Base-by-base conservation (phyloP, 2,329 filamentous ascomycete genomes). In the Sporothrix dimorphospora region DNA sequence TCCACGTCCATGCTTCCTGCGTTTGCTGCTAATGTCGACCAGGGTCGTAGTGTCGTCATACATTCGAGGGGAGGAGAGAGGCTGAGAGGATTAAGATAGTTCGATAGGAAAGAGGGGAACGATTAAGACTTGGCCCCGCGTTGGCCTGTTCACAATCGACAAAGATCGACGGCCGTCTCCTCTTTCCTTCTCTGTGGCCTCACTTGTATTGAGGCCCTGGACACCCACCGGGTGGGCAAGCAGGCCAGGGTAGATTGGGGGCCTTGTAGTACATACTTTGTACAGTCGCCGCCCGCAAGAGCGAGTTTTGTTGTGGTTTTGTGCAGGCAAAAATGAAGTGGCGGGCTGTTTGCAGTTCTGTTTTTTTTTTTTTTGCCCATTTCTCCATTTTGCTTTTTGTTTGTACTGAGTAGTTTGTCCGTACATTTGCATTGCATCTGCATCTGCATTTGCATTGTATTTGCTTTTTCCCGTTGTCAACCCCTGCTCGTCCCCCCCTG, bases 11-110 rank as follows among this genome's bases (percentile, higher is more conserved):
- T 47, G 40, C 61, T 49, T 63, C 59, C 42, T 63, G 38, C 59
- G 21, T 63, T n/a, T 34, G 63, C 14, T 47, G 24, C 63, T 66
- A 49, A 49, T 49, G 63, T 34, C 16, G 42, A 34, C 63, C 14
- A 66, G 63, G 63, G 63, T 66, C 42, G 24, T 14, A 16, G 16
- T 66, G 63, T 66, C 63, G 63, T 66, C 63, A 66, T 66, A 66
- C 63, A 66, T 34, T 21, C 40, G 24, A 16, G 38, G 38, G 34
- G 11, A 63, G 16, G 59, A 42, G n/a, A n/a, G n/a, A n/a, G n/a
- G n/a, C n/a, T n/a, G 16, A 9, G 45, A 67, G 6, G 24, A 30
- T n/a, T 51, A 11, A 14, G 51, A 57, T 57, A 57, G 53, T 27
- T 53, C 49, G 3, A 40, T 8, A 59, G n/a, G 11, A 49, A 34